A percentile compares a stretch with the other conserved stretches of the same genome.
phyloP scores from a whole-genome alignment of 2,329 filamentous ascomycete genomes.

The Niveomyces coronatus region DNA sequence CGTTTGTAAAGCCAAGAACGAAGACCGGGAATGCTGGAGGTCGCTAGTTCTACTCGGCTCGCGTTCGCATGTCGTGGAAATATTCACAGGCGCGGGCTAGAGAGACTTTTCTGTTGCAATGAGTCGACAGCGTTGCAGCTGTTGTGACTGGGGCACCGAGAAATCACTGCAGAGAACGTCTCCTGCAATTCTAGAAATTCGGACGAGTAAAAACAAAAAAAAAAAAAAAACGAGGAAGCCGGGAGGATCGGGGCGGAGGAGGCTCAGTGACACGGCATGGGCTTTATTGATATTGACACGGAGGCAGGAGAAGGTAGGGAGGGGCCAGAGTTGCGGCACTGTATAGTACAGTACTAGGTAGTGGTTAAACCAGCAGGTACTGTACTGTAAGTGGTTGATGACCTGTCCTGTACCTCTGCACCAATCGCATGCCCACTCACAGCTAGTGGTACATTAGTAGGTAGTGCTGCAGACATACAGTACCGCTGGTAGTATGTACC shows the following conservation, averaged over 20 bases:
- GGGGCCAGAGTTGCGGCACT: neutral
- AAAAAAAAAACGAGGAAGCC: neutral
- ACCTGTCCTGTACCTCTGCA: no score
- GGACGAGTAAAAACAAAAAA: neutral
- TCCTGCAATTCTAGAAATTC: no score
- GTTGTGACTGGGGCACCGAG: neutral
- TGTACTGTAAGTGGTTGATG: neutral
- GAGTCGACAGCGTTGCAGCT: no score
- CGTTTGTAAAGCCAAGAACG: no score
- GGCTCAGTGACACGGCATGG: slow-evolving; percentile 3
- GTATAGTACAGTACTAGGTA: neutral
- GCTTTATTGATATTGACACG: neutral
- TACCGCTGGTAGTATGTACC: no score
- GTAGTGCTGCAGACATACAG: neutral
- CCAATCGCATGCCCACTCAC: no score
- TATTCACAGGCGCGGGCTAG: neutral
- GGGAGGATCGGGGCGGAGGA: slow-evolving; percentile 1
- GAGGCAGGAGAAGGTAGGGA: neutral
- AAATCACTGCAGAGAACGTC: no score
- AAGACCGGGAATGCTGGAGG: neutral
- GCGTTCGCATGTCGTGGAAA: slow-evolving; percentile 5
- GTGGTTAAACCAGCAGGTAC: neutral
- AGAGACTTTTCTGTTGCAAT: neutral
- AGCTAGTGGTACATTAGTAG: neutral
- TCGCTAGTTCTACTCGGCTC: slow-evolving; percentile 1